Conservation (phyloP, 2,329 filamentous ascomycete genomes). For the Calonectria multiphialidica region DNA sequence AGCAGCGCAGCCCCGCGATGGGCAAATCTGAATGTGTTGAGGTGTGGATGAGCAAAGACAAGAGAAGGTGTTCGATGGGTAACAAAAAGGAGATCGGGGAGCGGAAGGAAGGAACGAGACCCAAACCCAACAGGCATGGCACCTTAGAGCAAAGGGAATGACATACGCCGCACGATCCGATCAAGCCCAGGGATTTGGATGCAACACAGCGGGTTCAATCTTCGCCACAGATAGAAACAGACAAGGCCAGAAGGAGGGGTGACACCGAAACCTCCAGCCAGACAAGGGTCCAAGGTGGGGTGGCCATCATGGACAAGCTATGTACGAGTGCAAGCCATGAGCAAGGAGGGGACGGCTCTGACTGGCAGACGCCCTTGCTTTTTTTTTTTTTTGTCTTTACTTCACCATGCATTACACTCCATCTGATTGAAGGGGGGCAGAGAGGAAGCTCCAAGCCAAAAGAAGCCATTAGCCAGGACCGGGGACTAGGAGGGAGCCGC, state of each 20-base stretch:
- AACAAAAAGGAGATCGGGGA: slow-evolving; percentile 4
- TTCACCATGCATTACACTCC: neutral
- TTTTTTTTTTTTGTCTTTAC: neutral
- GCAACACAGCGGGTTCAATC: neutral
- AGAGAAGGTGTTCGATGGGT: neutral
- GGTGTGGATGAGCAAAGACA: neutral
- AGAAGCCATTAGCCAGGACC: neutral
- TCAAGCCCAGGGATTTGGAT: slow-evolving; percentile 14
- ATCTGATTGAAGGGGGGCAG: neutral
- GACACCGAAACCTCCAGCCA: slow-evolving; percentile 21
- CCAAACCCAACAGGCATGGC: slow-evolving; percentile 9
- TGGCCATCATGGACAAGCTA: neutral
- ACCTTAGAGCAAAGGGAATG: slow-evolving; percentile 12
- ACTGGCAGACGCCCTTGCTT: slow-evolving; percentile 3
- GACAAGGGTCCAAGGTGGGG: slow-evolving; percentile 23
- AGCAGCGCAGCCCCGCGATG: neutral
- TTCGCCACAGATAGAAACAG: slow-evolving; percentile 5
- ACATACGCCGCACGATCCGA: slow-evolving; percentile 9
- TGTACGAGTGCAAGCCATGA: neutral
- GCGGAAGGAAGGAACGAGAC: neutral
- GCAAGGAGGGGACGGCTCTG: neutral
- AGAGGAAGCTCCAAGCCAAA: neutral
- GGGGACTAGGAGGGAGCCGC: neutral
- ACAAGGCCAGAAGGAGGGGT: slow-evolving; percentile 23
- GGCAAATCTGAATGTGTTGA: neutral